Base-by-base conservation (phyloP, 352 stramenopile species). In the Thalassiosira hispida region DNA sequence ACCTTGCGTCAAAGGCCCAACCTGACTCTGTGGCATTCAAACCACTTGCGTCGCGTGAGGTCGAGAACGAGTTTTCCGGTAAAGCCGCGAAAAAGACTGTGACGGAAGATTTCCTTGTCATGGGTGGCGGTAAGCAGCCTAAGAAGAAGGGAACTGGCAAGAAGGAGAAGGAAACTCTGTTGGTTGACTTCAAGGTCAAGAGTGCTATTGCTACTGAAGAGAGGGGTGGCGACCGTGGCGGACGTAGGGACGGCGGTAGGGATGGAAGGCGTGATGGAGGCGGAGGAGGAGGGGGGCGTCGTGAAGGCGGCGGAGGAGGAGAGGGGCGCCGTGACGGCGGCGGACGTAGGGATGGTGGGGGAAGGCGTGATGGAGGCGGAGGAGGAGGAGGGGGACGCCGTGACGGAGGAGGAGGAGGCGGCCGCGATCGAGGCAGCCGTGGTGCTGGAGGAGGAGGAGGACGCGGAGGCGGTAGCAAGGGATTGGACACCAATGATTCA, bases 31-130 rank as follows among this genome's bases (percentile, higher is more conserved):
- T 92, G 22, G 93, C 96, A 68, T 86, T 86, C 57, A 85, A 78
- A 62, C 67, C 77, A 2, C 53, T 83, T 20, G 56, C 73, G 12
- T 78, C 93, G 46, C 94, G 94, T 79, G 90, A 96, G 66, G 91
- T 98, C 75, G 84, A 94, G 47, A 95, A 96, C 68, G 96, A 98
- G 68, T 98, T 98, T 80, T 88, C 90, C 25, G 85, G 82, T 23
- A 74, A 79, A 20, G 84, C 90, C 70, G 95, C 92, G 65, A 95
- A 96, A 77, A 91, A 96, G 29, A 91, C 93, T 35, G 90, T 96
- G 92, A 92, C 97, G 79, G 97, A 98, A 90, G 94, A 98, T 73
- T 98, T 97, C 91, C 95, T 96, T 83, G 96, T 97, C 78, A 98
- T 98, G 94, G 97, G 95, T 64, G 93, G 91, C 71, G 95, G 94